Evolutionary conservation across 116 monocot genomes (phyloP).

Genomic region (Iris pallida): DNA sequence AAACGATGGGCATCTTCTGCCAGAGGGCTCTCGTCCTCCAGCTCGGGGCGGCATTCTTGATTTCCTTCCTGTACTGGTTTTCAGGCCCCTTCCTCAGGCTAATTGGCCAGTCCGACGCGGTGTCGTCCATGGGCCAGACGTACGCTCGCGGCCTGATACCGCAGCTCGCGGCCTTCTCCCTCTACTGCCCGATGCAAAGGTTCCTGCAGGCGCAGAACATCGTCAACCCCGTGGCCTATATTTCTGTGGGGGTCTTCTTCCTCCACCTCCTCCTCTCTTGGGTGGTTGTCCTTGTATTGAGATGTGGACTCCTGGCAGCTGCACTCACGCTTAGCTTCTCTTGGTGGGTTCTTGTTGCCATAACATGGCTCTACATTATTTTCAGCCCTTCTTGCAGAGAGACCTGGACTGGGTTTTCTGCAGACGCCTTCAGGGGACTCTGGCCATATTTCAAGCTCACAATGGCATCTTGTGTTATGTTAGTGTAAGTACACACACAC

Average conservation of each 20-base stretch:
- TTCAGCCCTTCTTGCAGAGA: constrained; percentile 34
- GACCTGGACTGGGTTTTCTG: constrained; percentile 71
- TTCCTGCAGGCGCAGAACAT: constrained; percentile 87
- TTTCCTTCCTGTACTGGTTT: constrained; percentile 44
- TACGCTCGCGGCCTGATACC: constrained; percentile 61
- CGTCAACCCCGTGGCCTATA: constrained; percentile 52
- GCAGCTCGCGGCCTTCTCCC: constrained; percentile 59
- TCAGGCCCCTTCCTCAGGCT: constrained; percentile 35
- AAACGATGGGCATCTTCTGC: constrained; percentile 58
- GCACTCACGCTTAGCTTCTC: constrained; percentile 57
- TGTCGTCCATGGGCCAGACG: constrained; percentile 42
- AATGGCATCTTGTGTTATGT: constrained; percentile 62
- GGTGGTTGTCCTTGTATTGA: constrained; percentile 34
- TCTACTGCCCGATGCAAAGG: constrained; percentile 68
- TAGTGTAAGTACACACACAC: constrained; percentile 46
- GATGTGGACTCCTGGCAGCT: constrained; percentile 45
- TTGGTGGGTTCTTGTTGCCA: constrained; percentile 53
- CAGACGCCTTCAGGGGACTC: constrained; percentile 40
- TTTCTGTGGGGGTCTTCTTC: constrained; percentile 28
- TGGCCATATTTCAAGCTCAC: constrained; percentile 68
- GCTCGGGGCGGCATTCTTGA: constrained; percentile 29
- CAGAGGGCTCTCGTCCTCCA: constrained; percentile 56
- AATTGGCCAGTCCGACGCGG: constrained; percentile 48
- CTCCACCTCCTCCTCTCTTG: constrained; percentile 53
- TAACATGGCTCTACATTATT: constrained; percentile 40